phyloP scores from a whole-genome alignment of 2,329 filamentous ascomycete genomes.

The Fusarium sterilihyphosum region DNA sequence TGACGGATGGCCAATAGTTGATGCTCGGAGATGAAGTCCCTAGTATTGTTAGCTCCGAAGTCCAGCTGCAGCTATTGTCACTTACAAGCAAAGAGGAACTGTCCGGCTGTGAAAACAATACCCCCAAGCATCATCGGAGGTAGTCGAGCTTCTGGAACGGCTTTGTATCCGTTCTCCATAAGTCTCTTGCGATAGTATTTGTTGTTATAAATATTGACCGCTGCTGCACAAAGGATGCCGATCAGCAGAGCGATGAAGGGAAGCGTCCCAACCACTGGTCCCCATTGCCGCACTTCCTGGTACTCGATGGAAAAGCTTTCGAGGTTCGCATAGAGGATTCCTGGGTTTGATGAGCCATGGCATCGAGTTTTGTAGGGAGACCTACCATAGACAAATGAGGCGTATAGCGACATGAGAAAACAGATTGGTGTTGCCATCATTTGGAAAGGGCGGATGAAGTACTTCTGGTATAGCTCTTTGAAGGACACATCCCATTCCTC shows the following conservation, averaged over 20 bases:
- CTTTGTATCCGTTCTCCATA: not conserved
- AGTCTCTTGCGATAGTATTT: not conserved
- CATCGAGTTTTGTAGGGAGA: fast-evolving
- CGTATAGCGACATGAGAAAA: not conserved
- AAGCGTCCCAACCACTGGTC: not conserved
- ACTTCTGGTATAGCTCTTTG: not conserved
- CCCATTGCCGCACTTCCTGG: not conserved
- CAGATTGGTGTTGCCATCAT: not conserved
- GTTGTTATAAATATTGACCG: not conserved
- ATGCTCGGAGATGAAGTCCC: not conserved
- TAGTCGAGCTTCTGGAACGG: not conserved
- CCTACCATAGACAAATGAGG: not conserved
- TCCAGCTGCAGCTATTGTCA: too few species aligned
- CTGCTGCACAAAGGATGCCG: not conserved
- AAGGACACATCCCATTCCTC: not conserved
- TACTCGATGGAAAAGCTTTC: not conserved
- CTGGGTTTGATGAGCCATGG: not conserved
- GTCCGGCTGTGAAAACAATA: not conserved
- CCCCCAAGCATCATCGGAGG: not conserved
- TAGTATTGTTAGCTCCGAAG: not conserved
- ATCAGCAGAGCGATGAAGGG: not conserved
- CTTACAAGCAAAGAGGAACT: not conserved
- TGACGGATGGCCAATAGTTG: not conserved
- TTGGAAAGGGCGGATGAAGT: not conserved
- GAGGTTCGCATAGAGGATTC: not conserved